A percentile compares a stretch with the other conserved stretches of the same genome.
Conservation (phyloP, 306 rosid genomes). For the Alnus rubra region DNA sequence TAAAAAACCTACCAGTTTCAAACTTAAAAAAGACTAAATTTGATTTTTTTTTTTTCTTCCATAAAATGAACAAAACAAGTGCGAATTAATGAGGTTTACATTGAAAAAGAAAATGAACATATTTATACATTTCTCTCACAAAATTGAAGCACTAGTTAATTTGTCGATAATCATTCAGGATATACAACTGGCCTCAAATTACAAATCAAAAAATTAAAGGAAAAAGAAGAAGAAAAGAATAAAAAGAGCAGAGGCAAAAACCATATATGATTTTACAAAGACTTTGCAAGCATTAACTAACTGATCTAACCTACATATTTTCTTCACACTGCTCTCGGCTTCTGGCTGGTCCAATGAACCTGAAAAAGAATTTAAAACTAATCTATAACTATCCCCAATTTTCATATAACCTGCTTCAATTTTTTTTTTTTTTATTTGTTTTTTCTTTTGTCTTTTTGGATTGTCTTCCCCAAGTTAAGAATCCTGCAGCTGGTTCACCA, state of each 20-base stretch:
- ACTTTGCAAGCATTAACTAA: slow-evolving; percentile 18
- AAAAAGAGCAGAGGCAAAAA: not conserved
- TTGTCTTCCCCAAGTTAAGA: not conserved
- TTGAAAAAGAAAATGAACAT: slow-evolving; percentile 9
- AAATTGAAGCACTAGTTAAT: slow-evolving; percentile 5
- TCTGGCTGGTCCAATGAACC: slow-evolving; percentile 17
- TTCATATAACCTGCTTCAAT: slow-evolving; percentile 8
- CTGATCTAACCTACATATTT: slow-evolving; percentile 3
- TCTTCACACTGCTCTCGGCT: slow-evolving; percentile 28
- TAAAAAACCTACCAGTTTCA: too few relatives aligned
- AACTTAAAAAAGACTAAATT: too few relatives aligned
- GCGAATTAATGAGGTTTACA: not conserved
- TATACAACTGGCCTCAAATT: slow-evolving; percentile 11
- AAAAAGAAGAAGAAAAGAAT: not conserved
- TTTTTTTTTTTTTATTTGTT: not conserved
- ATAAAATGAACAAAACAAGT: too few relatives aligned
- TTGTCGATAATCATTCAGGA: not conserved
- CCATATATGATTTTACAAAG: not conserved
- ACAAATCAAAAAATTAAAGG: slow-evolving; percentile 25
- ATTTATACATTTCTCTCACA: slow-evolving; percentile 14
- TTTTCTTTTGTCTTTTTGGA: not conserved
- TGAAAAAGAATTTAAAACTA: slow-evolving; percentile 19
- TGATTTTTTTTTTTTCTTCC: too few relatives aligned
- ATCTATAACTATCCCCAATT: slow-evolving; percentile 19
- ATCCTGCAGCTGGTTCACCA: not conserved